These are phyloP conservation scores for Candida sp. DNA, from an alignment of 1,139 yeast species.

Conservation along the genomic window DNA sequence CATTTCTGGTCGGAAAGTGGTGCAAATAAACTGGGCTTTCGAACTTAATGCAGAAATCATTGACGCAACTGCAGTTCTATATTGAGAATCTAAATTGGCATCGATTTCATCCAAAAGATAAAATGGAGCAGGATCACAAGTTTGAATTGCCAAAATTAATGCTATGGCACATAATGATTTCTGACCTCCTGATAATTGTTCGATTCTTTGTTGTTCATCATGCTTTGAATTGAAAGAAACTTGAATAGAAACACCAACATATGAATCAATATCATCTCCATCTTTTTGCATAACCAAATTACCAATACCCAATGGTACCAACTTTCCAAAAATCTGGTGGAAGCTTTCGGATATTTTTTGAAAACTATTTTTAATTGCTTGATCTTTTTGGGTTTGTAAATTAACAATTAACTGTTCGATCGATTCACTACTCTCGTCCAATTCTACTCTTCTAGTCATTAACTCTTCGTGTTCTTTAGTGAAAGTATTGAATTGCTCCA, in stretches of 20 bases:
- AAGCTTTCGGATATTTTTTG: constrained; percentile 74
- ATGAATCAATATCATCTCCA: constrained; percentile 48
- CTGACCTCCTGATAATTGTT: constrained; percentile 95
- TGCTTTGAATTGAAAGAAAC: constrained; percentile 88
- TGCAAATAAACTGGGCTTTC: constrained; percentile 87
- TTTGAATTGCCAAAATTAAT: constrained; percentile 87
- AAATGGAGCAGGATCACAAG: constrained; percentile 96
- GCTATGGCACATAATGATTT: constrained; percentile 95
- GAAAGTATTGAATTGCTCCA: constrained; percentile 79
- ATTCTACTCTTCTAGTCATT: constrained; percentile 60
- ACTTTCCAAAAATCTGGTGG: constrained; percentile 65
- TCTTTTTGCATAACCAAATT: constrained; percentile 59
- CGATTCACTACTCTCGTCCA: constrained; percentile 67
- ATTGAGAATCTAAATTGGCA: constrained; percentile 92
- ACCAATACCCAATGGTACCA: constrained; percentile 87
- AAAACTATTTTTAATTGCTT: constrained; percentile 79
- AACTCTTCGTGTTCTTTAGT: constrained; percentile 71
- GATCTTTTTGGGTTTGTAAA: constrained; percentile 74
- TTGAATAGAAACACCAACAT: constrained; percentile 79
- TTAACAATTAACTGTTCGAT: constrained; percentile 72
- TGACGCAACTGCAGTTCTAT: constrained; percentile 83
- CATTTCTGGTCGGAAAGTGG: constrained; percentile 95
- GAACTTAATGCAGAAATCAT: constrained; percentile 64
- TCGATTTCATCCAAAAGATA: constrained; percentile 95
- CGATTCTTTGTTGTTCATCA: constrained; percentile 85